phyloP scores from a whole-genome alignment of 257 asterid genomes.

The Jasminum sambac region DNA sequence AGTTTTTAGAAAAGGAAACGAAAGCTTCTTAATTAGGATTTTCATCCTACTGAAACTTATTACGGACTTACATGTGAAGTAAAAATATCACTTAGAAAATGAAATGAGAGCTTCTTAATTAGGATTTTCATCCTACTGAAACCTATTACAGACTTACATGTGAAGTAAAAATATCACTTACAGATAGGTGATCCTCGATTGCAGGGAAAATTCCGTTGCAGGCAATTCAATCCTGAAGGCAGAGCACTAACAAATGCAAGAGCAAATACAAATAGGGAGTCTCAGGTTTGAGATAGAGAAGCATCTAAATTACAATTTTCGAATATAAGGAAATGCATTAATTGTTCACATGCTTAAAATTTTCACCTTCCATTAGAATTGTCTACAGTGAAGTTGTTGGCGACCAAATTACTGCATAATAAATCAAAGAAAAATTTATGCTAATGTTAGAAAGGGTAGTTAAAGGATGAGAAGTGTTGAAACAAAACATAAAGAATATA shows the following conservation, averaged over 20 bases:
- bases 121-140: neutral
- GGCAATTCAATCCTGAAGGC: constrained; percentile 64
- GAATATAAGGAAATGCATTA: neutral
- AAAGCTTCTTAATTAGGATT: neutral
- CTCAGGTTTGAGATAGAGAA: constrained; percentile 8
- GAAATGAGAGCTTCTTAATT: neutral
- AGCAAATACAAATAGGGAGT: neutral
- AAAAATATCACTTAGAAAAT: constrained; percentile 23
- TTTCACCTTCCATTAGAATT: constrained; percentile 53
- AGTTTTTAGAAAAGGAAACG: neutral
- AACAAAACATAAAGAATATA: neutral
- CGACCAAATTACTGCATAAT: constrained; percentile 49
- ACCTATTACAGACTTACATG: neutral
- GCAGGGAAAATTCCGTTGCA: constrained; percentile 75
- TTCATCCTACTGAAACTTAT: neutral
- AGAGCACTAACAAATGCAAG: constrained; percentile 40
- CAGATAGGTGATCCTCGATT: constrained; percentile 52
- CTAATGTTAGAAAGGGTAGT: neutral
- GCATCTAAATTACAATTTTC: neutral
- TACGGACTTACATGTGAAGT: neutral
- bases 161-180: constrained; percentile 33
- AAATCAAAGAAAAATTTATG: constrained; percentile 3
- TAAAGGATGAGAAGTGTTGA: neutral
- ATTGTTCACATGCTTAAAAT: neutral
- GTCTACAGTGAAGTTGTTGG: constrained; percentile 58